Percentiles rank a stretch among this genome's conserved stretches.
These are phyloP conservation scores for Cenchrus purpureus DNA, from an alignment of 176 grass and related monocot species.

Conservation along the genomic window DNA sequence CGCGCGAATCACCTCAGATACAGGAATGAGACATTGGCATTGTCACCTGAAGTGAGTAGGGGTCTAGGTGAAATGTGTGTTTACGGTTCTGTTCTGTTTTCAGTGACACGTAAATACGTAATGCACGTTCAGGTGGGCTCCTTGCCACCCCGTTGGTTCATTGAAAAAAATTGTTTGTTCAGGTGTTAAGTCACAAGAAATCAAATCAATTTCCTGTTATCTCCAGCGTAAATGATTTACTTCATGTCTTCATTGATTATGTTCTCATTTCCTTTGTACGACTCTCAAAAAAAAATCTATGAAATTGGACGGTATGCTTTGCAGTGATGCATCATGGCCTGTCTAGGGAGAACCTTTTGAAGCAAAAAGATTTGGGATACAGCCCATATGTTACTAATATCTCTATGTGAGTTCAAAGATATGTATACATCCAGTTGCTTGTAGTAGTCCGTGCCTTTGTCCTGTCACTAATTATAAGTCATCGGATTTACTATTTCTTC, in stretches of 20 bases:
- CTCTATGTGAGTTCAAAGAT: constrained; percentile 43
- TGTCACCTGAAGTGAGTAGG: neutral
- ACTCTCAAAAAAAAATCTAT: neutral
- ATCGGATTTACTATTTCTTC: constrained; percentile 32
- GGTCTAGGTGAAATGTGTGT: neutral
- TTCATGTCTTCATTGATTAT: neutral
- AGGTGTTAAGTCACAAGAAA: neutral
- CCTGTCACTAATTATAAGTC: constrained; percentile 10
- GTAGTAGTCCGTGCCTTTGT: constrained; percentile 1
- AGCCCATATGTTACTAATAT: constrained; percentile 15
- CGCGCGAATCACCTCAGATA: neutral
- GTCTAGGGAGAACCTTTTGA: constrained; percentile 18
- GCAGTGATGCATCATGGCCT: constrained; percentile 54
- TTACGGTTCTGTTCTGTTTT: neutral
- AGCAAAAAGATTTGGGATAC: constrained; percentile 35
- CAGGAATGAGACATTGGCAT: neutral
- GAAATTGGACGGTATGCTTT: constrained; percentile 30
- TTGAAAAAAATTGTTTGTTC: neutral
- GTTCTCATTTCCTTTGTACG: neutral
- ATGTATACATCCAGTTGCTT: constrained; percentile 9
- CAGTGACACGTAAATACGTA: neutral
- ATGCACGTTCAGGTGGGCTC: neutral
- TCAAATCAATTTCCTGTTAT: neutral
- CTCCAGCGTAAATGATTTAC: neutral
- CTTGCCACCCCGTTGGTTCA: neutral